Base-by-base conservation (phyloP, 768 basidiomycete species). In the Daedalea quercina region DNA sequence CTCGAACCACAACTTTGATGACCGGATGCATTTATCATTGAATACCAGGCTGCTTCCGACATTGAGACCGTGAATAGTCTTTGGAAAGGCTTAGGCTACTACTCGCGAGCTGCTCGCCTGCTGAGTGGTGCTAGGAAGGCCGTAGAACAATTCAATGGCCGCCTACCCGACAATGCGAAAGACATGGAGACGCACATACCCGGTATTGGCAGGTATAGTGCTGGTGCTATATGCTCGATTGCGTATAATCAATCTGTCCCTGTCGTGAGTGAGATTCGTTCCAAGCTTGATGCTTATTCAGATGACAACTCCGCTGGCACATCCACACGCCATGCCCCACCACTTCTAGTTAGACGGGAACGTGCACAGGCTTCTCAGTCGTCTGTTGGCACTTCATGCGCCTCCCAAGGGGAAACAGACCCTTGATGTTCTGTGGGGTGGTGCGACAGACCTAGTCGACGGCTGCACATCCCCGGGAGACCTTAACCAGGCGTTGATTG, bases 61-160 rank as follows among this genome's bases (percentile, higher is more conserved):
- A 79, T 90, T 55, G 91, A 97, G 60, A 80, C 86, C 20, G 91
- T 96, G 53, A 94, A 97, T 65, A 70, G 80, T 1, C 70, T 90
- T 9, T 98, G 94, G 94, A 91, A 91, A 65, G 93, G 92, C 17
- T 74, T 94, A 2, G 92, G 93, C 7, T 94, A 94, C 68, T 94
- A 94, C 67, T 87, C 87, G 37, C 81, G 91, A 41, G 92, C 90
- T 17, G 80, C 86, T 44, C 82, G 91, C 20, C 73, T 98, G 22
- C 78, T 96, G 6, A 74, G 74, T 3, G 94, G 88, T n/a, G 90
- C 94, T 0, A 79, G 91, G 66, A 90, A 85, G 56, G 85, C 80
- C 28, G 80, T 92, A 19, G 65, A 73, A 35, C 76, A 87, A 20
- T 79, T 81, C 49, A 68, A 68, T 28, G 93, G 93, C 22, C 75